Evolutionary conservation across 116 monocot genomes (phyloP), one percentile per base, ranked within the genome.

Genomic region (Dioscorea cayenensis): DNA sequence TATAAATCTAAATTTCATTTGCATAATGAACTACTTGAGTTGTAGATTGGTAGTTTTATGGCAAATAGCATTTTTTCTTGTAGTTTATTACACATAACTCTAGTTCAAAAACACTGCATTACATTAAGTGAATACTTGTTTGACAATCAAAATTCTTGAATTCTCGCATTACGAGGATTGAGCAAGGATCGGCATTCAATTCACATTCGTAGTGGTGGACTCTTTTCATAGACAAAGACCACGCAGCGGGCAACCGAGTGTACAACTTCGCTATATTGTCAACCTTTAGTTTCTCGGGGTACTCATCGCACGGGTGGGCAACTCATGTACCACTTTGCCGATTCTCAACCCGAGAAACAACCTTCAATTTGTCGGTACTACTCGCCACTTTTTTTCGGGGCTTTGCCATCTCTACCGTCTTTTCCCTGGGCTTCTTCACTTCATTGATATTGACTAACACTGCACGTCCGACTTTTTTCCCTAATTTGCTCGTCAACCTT

Each of bases 381-480:
- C 25, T 25, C n/a, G 25, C 32, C 32, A 20, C 1, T 0, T 0
- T 23, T 62, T 21, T n/a, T n/a, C n/a, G 4, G 3, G 22, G 1
- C 25, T 62, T 7, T 9, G 14, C 17, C 59, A 13, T 23, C 23
- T 23, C 14, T 16, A 1, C 55, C n/a, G 10, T 55, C 35, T 36
- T 36, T 14, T 52, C 55, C 18, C 58, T 23, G 50, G 58, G 43
- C 25, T 66, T 17, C 66, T 66, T 64, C 38, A 77, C 77, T 50
- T 70, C 65, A 29, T 72, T 58, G 4, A 77, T 38, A 14, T 23
- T 77, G 50, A 71, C 14, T 25, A 72, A 36, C 0, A n/a, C 58
- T 0, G 66, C 65, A 49, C 12, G 10, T 11, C 71, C 64, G 4
- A 77, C 22, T 28, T 72, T 71, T 36, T 72, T 77, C 77, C 77